phyloP scores from a whole-genome alignment of 2,329 filamentous ascomycete species.

The Graphium sp. region DNA sequence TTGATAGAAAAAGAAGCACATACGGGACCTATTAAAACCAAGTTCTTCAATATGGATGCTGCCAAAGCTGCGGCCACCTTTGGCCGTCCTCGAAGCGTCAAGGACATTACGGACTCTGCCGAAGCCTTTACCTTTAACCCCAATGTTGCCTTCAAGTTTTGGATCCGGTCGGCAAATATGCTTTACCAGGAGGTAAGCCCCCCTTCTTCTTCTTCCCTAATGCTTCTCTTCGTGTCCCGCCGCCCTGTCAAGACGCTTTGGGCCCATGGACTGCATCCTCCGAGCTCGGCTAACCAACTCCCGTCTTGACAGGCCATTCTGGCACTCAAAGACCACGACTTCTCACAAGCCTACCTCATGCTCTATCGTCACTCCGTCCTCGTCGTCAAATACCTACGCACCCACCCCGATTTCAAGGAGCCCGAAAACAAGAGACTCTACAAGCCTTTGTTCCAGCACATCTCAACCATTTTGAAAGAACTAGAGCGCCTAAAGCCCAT shows the following conservation, averaged over 20 bases:
- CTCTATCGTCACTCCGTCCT: constrained; percentile 80
- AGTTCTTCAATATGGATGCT: too few species aligned
- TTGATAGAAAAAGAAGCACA: too few species aligned
- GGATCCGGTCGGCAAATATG: constrained; percentile 65
- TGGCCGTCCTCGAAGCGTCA: constrained; percentile 42
- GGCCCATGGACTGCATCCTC: too few species aligned
- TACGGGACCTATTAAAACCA: too few species aligned
- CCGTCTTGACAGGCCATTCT: constrained; percentile 49
- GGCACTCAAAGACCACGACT: constrained; percentile 73
- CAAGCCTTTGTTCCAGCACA: constrained; percentile 26
- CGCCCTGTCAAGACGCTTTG: background rate
- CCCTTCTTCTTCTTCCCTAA: constrained; percentile 1
- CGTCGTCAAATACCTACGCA: constrained; percentile 57
- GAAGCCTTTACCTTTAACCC: constrained; percentile 68
- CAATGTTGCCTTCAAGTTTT: constrained; percentile 60
- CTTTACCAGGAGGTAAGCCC: constrained; percentile 64
- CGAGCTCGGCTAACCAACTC: background rate
- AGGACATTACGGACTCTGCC: constrained; percentile 62
- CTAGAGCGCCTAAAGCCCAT: constrained; percentile 68
- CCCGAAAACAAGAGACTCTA: constrained; percentile 49
- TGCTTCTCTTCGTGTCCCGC: background rate
- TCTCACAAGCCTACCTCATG: constrained; percentile 76
- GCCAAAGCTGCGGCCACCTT: too few species aligned
- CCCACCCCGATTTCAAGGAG: constrained; percentile 59
- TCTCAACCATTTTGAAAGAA: constrained; percentile 44